Evolutionary conservation across 177 flowering plant genomes (phyloP).

Genomic region (Vitis hybrid): DNA sequence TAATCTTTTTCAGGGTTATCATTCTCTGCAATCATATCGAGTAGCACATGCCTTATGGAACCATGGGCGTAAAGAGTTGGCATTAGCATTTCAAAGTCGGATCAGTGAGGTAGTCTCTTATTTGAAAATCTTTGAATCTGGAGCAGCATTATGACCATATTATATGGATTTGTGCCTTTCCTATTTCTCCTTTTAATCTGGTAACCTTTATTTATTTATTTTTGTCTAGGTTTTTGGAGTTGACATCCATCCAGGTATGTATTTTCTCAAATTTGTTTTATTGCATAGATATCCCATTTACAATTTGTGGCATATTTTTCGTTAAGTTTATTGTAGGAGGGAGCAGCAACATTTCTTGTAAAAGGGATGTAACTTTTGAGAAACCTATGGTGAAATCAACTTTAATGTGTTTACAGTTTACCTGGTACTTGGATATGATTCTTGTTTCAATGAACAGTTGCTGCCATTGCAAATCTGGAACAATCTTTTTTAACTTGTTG

Average conservation of each 20-base stretch:
- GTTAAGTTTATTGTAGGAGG: not conserved
- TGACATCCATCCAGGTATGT: slow-evolving; percentile 87
- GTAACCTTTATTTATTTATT: not conserved
- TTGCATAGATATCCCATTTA: not conserved
- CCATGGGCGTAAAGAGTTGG: slow-evolving; percentile 72
- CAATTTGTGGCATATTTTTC: not conserved
- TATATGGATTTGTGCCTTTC: not conserved
- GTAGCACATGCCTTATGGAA: slow-evolving; percentile 86
- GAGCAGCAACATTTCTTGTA: not conserved
- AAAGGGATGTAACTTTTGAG: not conserved
- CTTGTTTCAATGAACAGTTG: no score
- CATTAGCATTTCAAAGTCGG: slow-evolving; percentile 80
- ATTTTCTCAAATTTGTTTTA: not conserved
- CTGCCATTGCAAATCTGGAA: no score
- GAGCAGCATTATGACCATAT: not conserved
- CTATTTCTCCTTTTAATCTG: not conserved
- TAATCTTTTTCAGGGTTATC: slow-evolving; percentile 58
- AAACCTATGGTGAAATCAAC: not conserved
- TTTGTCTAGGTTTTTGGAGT: slow-evolving; percentile 71
- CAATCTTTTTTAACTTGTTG: no score
- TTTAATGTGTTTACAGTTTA: no score
- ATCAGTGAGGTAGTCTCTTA: slow-evolving; percentile 68
- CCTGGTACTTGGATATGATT: no score
- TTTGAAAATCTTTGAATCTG: not conserved
- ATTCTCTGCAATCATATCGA: slow-evolving; percentile 76